Base-by-base conservation (phyloP, 345 rosid species). In the Aquilaria malaccensis region DNA sequence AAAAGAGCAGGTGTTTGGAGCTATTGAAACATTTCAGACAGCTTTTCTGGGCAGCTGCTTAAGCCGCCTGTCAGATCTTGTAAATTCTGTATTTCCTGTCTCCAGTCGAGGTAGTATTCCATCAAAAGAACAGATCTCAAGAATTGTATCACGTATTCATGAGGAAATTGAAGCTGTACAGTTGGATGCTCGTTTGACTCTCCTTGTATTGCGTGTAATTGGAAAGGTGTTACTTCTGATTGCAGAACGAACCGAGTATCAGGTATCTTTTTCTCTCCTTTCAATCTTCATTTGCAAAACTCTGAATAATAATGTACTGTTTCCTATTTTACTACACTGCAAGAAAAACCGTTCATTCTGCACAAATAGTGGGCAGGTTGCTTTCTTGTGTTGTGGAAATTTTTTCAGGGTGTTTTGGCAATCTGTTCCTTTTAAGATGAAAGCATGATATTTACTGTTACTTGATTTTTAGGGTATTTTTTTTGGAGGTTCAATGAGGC, bases 51-150 rank as follows among this genome's bases (percentile, higher is more conserved):
- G 86, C 52, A 70, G 66, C 15, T 88, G 97, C 81, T 72, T 95
- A 71, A 72, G 91, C 51, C 94, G 91, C 45, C 78, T 91, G 63
- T 86, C 96, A 45, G 99, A 95, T 70, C 88, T 95, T 50, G 96
- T 95, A 59, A 88, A 91, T 74, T 73, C 85, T 37, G 74, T 85
- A 62, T 91, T 91, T 75, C 96, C 96, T 13, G 77, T 91, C 73
- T 85, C 98, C 58, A 88, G 88, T 77, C 97, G 97, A 48, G 99
- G 96, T 74, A 88, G 76, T 75, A 77, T 95, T 69, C 97, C 98
- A 49, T 80, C 99, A 13, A 95, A 83, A 76, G 97, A 95, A 58
- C 93, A 86, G 62, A 83, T 88, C 64, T 85, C 96, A 43, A 80
- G 77, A 80, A 82, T 91, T 30, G 62, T 91, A 59, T 83, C 89